These are phyloP conservation scores for Pythium folliculosum DNA, from an alignment of 352 stramenopile genomes.

Conservation along the genomic window DNA sequence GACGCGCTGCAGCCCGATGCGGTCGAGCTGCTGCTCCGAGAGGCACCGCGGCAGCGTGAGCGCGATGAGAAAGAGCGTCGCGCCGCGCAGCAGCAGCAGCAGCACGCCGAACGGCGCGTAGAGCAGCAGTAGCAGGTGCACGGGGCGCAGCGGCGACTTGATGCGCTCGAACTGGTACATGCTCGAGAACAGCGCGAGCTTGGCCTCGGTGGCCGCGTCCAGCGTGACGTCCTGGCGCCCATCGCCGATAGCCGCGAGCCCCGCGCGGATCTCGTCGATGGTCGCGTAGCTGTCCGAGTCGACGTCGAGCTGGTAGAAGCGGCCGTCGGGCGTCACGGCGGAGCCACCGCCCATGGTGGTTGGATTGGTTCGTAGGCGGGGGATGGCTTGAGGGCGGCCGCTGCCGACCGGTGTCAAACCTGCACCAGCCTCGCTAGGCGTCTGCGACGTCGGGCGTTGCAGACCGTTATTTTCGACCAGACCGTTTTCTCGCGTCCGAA, in stretches of 20 bases:
- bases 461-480: no score
- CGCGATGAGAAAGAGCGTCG: slow-evolving; percentile 43
- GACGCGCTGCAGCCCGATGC: slow-evolving; percentile 38
- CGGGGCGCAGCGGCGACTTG: slow-evolving; percentile 43
- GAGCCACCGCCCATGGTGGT: slow-evolving; percentile 12
- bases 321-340: slow-evolving; percentile 13
- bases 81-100: slow-evolving; percentile 43
- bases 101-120: slow-evolving; percentile 60
- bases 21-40: slow-evolving; percentile 50
- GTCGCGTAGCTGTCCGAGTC: slow-evolving; percentile 23
- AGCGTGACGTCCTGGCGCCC: slow-evolving; percentile 19
- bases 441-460: no score
- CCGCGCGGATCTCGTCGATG: slow-evolving; percentile 25
- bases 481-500: not conserved
- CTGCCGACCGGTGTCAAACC: not conserved
- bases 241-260: slow-evolving; percentile 25
- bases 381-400: not conserved
- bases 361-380: not conserved
- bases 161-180: slow-evolving; percentile 79
- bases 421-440: no score
- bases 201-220: slow-evolving; percentile 17
- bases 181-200: slow-evolving; percentile 25
- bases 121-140: slow-evolving; percentile 52
- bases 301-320: slow-evolving; percentile 26
- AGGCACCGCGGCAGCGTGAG: slow-evolving; percentile 46